Evolutionary conservation across 2,329 filamentous ascomycete species (phyloP), one percentile per base, ranked within the genome.

Genomic region (Colletotrichum musae): DNA sequence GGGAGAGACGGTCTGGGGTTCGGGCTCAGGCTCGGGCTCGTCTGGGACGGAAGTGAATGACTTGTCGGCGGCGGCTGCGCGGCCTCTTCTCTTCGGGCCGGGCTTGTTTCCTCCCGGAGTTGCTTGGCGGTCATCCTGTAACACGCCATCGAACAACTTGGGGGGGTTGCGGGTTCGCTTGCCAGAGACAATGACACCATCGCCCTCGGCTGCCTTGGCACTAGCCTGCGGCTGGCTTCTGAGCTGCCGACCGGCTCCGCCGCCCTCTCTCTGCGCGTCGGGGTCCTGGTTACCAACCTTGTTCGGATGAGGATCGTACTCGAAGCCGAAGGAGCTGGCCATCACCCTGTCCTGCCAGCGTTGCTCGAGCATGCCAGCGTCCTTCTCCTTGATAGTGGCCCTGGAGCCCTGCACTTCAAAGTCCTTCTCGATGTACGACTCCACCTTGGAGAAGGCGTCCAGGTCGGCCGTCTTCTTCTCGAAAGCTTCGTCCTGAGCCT

Each of bases 281-380:
- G 88, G 87, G 68, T 91, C 88, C 74, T 92, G 90, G 43, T 82
- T 82, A 21, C 88, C 88, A 68, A 90, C 82, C 77, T 87, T 88
- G 69, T 84, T 84, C 2, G 85, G 84, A 59, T 88, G 86, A 10
- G 86, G 82, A 72, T 91, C 88, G 72, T 90, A 89, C 69, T 89
- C 86, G 73, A 91, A 90, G 16, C 86, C 85, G 73, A 91, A 91
- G 1, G 85, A 83, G 70, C 86, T 83, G 7, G 89, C 88, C 84
- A 88, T 87, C 70, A 89, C 81, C 64, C 82, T 82, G 77, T 91
- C 88, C 75, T 91, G 86, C 69, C 69, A 72, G 13, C 71, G 69
- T 32, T 71, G 81, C 51, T 87, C 82, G 26, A 82, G 79, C 0
- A 82, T 82, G 62, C 86, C 84, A 36, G 77, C 73, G 51, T 81